These are phyloP conservation scores for Daedaleopsis nitida DNA, from an alignment of 768 basidiomycete species.

Conservation along the genomic window DNA sequence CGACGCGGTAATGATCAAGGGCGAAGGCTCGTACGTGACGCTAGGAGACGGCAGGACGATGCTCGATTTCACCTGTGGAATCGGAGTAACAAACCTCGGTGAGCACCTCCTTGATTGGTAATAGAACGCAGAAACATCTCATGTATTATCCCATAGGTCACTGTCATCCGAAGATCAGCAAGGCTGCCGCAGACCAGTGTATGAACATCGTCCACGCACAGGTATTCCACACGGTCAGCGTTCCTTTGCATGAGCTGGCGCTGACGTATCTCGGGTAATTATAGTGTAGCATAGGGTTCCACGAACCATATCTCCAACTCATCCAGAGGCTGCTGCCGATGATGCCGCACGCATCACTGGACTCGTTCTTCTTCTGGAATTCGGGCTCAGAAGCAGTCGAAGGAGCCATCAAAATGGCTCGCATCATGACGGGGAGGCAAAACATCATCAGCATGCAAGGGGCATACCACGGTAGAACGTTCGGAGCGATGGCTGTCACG, in stretches of 20 bases:
- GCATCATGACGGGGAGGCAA: conserved; percentile 74
- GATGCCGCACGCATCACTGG: conserved; percentile 89
- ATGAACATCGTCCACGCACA: conserved; percentile 78
- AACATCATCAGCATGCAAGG: conserved; percentile 94
- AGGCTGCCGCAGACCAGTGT: conserved; percentile 88
- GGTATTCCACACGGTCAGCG: conserved; percentile 39
- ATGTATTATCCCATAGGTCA: conserved; percentile 56
- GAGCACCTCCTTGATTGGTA: neutral
- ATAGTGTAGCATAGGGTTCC: conserved; percentile 88
- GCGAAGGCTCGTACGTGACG: conserved; percentile 71
- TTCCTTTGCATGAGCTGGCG: neutral
- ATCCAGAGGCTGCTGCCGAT: conserved; percentile 82
- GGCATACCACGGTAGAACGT: conserved; percentile 91
- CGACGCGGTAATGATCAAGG: conserved; percentile 63
- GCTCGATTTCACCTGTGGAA: conserved; percentile 88
- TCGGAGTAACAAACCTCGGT: conserved; percentile 87
- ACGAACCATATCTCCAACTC: conserved; percentile 83
- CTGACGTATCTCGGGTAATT: neutral
- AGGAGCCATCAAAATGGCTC: conserved; percentile 85
- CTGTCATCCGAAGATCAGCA: conserved; percentile 83
- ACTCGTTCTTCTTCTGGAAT: conserved; percentile 98
- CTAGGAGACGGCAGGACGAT: conserved; percentile 72
- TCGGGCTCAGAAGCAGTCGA: conserved; percentile 95
- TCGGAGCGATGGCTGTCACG: conserved; percentile 92
- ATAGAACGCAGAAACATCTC: neutral